Conservation (phyloP, 2,329 filamentous ascomycete species). For the Microcera coccophila region DNA sequence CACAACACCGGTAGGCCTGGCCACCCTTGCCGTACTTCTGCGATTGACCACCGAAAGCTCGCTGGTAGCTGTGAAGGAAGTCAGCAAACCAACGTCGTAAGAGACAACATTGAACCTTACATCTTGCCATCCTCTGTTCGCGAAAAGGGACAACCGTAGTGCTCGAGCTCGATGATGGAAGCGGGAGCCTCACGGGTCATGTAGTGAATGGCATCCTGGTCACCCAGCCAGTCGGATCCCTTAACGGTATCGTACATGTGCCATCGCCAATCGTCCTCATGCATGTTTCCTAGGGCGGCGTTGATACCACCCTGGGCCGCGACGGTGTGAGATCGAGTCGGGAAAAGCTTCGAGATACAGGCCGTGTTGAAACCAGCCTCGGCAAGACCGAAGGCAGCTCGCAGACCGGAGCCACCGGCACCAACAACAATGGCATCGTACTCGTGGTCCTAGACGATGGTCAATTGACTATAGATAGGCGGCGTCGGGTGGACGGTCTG, state of each 20-base stretch:
- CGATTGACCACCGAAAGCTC: conserved; percentile 96
- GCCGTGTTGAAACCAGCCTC: conserved; percentile 88
- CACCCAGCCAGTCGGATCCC: conserved; percentile 94
- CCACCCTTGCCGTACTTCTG: conserved; percentile 94
- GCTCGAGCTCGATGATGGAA: conserved; percentile 90
- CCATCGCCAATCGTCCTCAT: conserved; percentile 98
- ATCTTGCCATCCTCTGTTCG: conserved; percentile 96
- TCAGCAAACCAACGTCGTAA: background rate
- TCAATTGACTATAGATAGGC: conserved; percentile 23
- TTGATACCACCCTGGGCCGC: conserved; percentile 83
- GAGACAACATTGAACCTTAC: too few species aligned
- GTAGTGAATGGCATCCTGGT: conserved; percentile 97
- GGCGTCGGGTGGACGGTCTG: conserved; percentile 2
- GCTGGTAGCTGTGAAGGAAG: conserved; percentile 71
- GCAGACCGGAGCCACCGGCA: conserved; percentile 75
- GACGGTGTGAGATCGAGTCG: conserved; percentile 80
- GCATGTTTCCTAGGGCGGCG: conserved; percentile 89
- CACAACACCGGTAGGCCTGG: conserved; percentile 95
- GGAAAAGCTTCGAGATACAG: conserved; percentile 84
- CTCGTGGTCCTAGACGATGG: conserved; percentile 72
- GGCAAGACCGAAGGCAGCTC: conserved; percentile 79
- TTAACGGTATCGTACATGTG: conserved; percentile 99
- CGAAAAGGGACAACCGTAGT: conserved; percentile 96
- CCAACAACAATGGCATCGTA: conserved; percentile 96
- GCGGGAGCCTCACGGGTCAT: conserved; percentile 94